These are phyloP conservation scores for Tremella mesenterica DNA, from an alignment of 768 basidiomycete species.

Conservation along the genomic window DNA sequence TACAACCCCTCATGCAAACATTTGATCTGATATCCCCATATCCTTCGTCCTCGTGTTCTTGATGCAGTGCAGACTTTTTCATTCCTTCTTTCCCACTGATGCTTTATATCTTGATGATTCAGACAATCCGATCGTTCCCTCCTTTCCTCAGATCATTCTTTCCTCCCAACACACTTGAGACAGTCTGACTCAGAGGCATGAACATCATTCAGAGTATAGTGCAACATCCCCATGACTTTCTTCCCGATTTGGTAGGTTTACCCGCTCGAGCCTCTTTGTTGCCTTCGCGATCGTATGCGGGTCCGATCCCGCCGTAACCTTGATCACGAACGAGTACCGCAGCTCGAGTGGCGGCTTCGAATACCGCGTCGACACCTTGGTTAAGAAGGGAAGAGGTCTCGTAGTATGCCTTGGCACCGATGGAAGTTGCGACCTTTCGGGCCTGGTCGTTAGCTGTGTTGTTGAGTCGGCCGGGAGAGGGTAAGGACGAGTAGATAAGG, in stretches of 20 bases:
- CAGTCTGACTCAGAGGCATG: no score
- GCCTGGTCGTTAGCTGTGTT: constrained; percentile 49
- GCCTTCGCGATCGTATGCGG: constrained; percentile 21
- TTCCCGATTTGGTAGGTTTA: constrained; percentile 3
- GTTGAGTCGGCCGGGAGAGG: constrained; percentile 1
- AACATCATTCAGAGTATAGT: constrained; percentile 4
- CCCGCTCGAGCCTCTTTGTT: constrained; percentile 12
- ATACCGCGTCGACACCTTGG: constrained; percentile 67
- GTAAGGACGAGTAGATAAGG: constrained; percentile 13
- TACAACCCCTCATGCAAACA: no score
- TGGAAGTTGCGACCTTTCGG: constrained; percentile 67
- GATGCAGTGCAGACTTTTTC: no score
- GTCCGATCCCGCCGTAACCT: constrained; percentile 40
- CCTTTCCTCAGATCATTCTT: no score
- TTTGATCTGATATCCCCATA: no score
- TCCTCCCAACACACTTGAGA: no score
- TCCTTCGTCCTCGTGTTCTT: no score
- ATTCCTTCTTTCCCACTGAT: no score
- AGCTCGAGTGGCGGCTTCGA: constrained; percentile 91
- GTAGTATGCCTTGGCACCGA: constrained; percentile 88
- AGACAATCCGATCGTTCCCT: no score
- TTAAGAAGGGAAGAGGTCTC: constrained; percentile 72
- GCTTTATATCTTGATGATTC: no score
- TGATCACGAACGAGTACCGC: constrained; percentile 87
- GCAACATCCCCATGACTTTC: constrained; percentile 15